Conservation (phyloP, 176 grass and related monocot genomes). For the Juncus effusus region DNA sequence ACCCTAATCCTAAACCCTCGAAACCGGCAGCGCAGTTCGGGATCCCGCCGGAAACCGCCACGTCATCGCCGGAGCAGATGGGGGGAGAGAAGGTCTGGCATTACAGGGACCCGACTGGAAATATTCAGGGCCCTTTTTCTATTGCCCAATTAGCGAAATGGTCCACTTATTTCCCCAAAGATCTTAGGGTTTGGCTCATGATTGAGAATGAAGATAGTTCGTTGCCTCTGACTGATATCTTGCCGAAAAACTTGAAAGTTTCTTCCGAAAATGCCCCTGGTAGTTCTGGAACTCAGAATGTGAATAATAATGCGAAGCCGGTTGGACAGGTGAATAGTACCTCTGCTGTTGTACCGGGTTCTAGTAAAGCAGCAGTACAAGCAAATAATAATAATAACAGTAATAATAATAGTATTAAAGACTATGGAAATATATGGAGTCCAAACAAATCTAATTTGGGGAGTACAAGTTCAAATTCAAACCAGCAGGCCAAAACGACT, state of each 20-base stretch:
- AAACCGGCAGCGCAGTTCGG: slow-evolving; percentile 19
- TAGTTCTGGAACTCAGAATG: slow-evolving; percentile 19
- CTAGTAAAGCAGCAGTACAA: slow-evolving; percentile 33
- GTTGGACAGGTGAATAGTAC: slow-evolving; percentile 30
- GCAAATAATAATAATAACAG: slow-evolving; percentile 18
- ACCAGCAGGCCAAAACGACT: slow-evolving; percentile 40
- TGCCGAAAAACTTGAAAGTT: slow-evolving; percentile 48
- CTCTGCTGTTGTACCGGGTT: slow-evolving; percentile 38
- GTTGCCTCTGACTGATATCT: slow-evolving; percentile 57
- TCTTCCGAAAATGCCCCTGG: slow-evolving; percentile 31
- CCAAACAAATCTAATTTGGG: slow-evolving; percentile 32
- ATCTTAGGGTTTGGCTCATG: slow-evolving; percentile 76
- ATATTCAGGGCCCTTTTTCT: slow-evolving; percentile 83
- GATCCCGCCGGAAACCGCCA: slow-evolving; percentile 35
- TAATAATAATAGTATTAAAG: slow-evolving; percentile 30
- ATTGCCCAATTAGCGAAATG: slow-evolving; percentile 78
- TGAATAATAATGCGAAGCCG: slow-evolving; percentile 13
- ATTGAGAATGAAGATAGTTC: slow-evolving; percentile 86
- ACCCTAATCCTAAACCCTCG: background rate
- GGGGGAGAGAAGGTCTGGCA: slow-evolving; percentile 92
- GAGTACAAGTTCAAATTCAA: slow-evolving; percentile 12
- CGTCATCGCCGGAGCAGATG: slow-evolving; percentile 30
- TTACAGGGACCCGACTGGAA: slow-evolving; percentile 84
- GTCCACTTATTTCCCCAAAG: slow-evolving; percentile 56
- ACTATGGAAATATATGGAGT: slow-evolving; percentile 54